These are phyloP conservation scores for Neoascochyta sp. DNA, from an alignment of 2,329 filamentous ascomycete species.

Conservation along the genomic window DNA sequence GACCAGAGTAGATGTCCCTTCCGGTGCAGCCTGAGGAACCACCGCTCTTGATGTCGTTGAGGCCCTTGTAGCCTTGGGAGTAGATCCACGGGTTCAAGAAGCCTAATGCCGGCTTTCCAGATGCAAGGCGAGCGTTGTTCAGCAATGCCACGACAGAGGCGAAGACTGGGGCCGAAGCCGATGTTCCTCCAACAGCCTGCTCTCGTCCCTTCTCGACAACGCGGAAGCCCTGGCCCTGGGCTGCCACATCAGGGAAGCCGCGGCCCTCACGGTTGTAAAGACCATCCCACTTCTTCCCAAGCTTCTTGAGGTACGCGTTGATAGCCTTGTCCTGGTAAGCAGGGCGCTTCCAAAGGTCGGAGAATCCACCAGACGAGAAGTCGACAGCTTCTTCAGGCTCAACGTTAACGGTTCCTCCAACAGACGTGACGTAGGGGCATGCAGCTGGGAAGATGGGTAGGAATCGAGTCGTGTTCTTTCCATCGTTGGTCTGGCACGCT, in stretches of 20 bases:
- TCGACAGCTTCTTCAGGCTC: conserved; percentile 39
- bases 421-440: conserved; percentile 48
- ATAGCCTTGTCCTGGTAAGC: conserved; percentile 44
- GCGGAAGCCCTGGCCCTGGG: conserved; percentile 35
- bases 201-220: conserved; percentile 34
- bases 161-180: conserved; percentile 39
- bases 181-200: conserved; percentile 37
- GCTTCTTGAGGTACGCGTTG: conserved; percentile 36
- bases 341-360: conserved; percentile 42
- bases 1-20: conserved; percentile 36
- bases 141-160: conserved; percentile 37
- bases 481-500: conserved; percentile 46
- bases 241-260: conserved; percentile 46
- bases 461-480: conserved; percentile 43
- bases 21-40: conserved; percentile 47
- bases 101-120: conserved; percentile 34
- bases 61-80: conserved; percentile 40
- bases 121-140: conserved; percentile 38
- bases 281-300: conserved; percentile 40
- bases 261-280: conserved; percentile 45
- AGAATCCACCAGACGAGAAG: conserved; percentile 47
- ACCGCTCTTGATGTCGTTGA: conserved; percentile 50
- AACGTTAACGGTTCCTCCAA: conserved; percentile 43
- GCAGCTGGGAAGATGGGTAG: conserved; percentile 46
- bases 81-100: conserved; percentile 45